Evolutionary conservation across 441 rosid genomes (phyloP).

Genomic region (Populus hybrid): DNA sequence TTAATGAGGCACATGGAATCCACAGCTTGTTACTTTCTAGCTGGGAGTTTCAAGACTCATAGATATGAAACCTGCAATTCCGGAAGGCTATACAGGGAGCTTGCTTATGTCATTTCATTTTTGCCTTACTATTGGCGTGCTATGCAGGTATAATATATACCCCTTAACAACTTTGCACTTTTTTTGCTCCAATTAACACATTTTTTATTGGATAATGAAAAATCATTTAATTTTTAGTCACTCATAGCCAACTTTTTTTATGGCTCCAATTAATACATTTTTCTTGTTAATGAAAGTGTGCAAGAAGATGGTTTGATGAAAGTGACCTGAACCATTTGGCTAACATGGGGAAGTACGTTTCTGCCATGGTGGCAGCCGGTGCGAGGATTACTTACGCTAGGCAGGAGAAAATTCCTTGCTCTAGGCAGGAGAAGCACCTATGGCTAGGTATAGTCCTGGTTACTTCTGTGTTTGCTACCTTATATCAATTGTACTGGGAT

Average conservation of each 20-base stretch:
- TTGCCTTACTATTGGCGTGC: constrained; percentile 97
- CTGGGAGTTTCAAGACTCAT: constrained; percentile 73
- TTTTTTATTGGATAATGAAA: neutral
- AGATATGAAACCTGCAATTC: constrained; percentile 63
- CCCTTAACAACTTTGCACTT: neutral
- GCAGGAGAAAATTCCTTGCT: constrained; percentile 57
- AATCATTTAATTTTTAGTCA: neutral
- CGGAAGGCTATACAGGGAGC: constrained; percentile 67
- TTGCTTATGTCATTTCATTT: constrained; percentile 82
- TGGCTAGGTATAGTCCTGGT: constrained; percentile 67
- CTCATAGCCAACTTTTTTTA: neutral
- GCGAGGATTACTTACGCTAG: constrained; percentile 73
- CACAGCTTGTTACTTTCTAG: constrained; percentile 84
- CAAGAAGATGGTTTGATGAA: constrained; percentile 94
- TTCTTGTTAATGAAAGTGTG: constrained; percentile 45
- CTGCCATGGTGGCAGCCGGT: constrained; percentile 96
- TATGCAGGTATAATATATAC: constrained; percentile 66
- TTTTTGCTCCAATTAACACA: neutral
- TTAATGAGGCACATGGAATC: constrained; percentile 80
- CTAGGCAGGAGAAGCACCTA: constrained; percentile 39
- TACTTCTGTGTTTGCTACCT: constrained; percentile 64
- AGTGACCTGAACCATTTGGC: constrained; percentile 62
- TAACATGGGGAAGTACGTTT: constrained; percentile 96
- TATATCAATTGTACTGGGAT: constrained; percentile 96
- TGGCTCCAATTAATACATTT: neutral